A percentile compares a stretch with the other conserved stretches of the same genome.
Evolutionary conservation across 1,139 yeast species (phyloP).

Genomic region (Meyerozyma sp.): DNA sequence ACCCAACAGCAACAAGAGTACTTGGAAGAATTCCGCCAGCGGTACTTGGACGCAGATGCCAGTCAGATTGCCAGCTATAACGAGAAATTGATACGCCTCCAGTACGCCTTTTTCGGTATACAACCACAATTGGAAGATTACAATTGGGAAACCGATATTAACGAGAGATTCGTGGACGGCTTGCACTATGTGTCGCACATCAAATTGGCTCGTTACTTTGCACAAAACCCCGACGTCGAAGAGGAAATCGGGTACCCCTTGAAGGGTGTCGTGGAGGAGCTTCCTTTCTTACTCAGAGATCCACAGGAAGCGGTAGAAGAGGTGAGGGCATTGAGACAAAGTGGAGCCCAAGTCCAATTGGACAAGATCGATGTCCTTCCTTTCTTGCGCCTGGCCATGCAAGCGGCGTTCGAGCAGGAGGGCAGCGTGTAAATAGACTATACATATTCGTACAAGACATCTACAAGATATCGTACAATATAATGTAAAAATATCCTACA

Average conservation of each 20-base stretch:
- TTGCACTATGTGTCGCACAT: conserved; percentile 61
- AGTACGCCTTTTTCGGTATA: conserved; percentile 77
- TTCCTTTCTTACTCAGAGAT: conserved; percentile 39
- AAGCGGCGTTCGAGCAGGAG: conserved; percentile 12
- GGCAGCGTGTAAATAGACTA: background rate
- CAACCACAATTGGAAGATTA: conserved; percentile 44
- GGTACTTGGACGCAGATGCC: conserved; percentile 54
- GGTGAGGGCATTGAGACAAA: conserved; percentile 38
- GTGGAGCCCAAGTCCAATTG: conserved; percentile 22
- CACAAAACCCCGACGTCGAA: conserved; percentile 14
- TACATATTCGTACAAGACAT: background rate
- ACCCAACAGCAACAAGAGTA: conserved; percentile 43
- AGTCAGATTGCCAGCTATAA: conserved; percentile 56
- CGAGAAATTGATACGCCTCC: conserved; percentile 71
- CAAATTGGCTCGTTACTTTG: conserved; percentile 41
- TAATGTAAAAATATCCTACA: no score
- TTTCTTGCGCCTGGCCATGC: conserved; percentile 33
- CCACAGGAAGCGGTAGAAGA: conserved; percentile 52
- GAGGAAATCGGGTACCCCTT: conserved; percentile 24
- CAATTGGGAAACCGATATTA: conserved; percentile 46
- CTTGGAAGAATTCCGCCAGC: conserved; percentile 50
- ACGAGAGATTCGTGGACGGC: conserved; percentile 56
- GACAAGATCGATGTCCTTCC: conserved; percentile 40
- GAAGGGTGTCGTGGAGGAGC: conserved; percentile 36
- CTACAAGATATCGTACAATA: background rate